Evolutionary conservation across 352 stramenopile species (phyloP).

Genomic region (Globisporangium nagaii): DNA sequence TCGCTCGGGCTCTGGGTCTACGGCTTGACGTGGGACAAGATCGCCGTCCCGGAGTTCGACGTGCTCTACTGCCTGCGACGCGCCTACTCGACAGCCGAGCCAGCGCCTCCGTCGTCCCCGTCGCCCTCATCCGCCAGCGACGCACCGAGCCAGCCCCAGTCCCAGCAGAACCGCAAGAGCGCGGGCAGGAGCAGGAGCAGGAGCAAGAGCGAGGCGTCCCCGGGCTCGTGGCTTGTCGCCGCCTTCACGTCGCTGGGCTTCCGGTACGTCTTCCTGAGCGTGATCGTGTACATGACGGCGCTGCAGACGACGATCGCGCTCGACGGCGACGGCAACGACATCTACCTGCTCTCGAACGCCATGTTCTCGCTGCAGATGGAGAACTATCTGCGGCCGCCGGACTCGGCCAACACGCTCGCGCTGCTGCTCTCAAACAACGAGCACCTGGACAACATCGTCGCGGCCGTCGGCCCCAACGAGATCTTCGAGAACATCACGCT

Average conservation of each 20-base stretch:
- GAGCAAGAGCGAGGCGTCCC: slow-evolving; percentile 3
- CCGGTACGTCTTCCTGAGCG: slow-evolving; percentile 18
- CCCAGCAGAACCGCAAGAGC: neutral
- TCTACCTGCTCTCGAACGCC: slow-evolving; percentile 66
- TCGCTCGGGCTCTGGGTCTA: slow-evolving; percentile 37
- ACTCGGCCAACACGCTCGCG: slow-evolving; percentile 6
- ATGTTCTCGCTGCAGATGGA: slow-evolving; percentile 60
- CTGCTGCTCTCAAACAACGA: slow-evolving; percentile 11
- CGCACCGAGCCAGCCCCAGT: neutral
- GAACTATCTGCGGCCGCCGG: slow-evolving; percentile 41
- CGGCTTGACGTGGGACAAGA: slow-evolving; percentile 37
- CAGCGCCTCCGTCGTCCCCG: neutral
- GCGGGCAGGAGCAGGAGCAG: too few relatives aligned
- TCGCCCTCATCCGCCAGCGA: neutral
- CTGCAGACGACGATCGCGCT: slow-evolving; percentile 38
- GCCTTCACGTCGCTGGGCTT: slow-evolving; percentile 27
- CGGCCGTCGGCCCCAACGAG: slow-evolving; percentile 34
- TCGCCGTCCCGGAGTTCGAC: slow-evolving; percentile 45
- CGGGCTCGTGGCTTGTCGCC: slow-evolving; percentile 25
- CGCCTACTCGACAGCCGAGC: slow-evolving; percentile 20
- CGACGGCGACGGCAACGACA: slow-evolving; percentile 40
- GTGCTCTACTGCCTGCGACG: slow-evolving; percentile 31
- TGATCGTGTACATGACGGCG: slow-evolving; percentile 21
- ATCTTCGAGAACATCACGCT: slow-evolving; percentile 53
- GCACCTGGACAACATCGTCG: slow-evolving; percentile 41